Conservation (phyloP, 768 basidiomycete species). For the Naematelia aurantialba region DNA sequence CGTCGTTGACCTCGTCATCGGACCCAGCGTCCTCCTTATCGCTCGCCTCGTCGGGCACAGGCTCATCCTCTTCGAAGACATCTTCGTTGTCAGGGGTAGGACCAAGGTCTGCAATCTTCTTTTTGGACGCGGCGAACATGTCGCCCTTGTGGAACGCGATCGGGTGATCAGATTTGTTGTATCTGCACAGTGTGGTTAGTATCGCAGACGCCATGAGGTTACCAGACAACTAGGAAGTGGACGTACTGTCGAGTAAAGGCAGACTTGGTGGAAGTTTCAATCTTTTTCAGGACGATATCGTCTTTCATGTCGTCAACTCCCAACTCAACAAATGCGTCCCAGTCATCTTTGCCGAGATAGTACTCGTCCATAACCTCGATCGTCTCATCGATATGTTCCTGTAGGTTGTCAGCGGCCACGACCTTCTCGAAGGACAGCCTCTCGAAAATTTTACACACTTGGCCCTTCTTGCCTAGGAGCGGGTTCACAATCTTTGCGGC, state of each 20-base stretch:
- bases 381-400: constrained; percentile 76
- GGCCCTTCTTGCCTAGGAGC: too few species aligned
- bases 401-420: constrained; percentile 66
- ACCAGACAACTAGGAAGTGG: not conserved
- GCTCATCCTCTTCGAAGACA: constrained; percentile 57
- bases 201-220: not conserved
- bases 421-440: too few species aligned
- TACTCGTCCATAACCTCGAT: constrained; percentile 92
- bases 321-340: constrained; percentile 92
- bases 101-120: constrained; percentile 66
- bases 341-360: constrained; percentile 87
- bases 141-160: constrained; percentile 87
- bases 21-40: constrained; percentile 53
- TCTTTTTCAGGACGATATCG: constrained; percentile 73
- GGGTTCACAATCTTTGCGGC: constrained; percentile 76
- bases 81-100: constrained; percentile 88
- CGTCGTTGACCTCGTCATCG: constrained; percentile 57
- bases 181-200: constrained; percentile 55
- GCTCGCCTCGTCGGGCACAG: constrained; percentile 58
- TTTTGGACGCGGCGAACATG: constrained; percentile 69
- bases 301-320: constrained; percentile 78
- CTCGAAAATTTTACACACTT: too few species aligned
- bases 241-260: constrained; percentile 78
- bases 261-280: constrained; percentile 73
- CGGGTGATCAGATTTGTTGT: constrained; percentile 84